Conservation (phyloP, 208 protist species). For the Polymyxa betae region DNA sequence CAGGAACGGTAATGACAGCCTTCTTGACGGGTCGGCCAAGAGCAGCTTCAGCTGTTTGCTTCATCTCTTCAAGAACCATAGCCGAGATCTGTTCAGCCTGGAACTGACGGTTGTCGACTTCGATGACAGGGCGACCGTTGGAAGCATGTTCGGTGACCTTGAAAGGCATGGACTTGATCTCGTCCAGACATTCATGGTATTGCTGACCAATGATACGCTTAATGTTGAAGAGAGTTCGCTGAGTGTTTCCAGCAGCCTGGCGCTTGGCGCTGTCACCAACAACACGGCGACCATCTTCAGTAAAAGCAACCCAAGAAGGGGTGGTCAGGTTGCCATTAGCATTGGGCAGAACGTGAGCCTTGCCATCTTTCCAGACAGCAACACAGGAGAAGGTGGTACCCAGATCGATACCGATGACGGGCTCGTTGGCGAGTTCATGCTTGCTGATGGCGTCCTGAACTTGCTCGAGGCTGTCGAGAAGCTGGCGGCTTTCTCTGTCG, state of each 20-base stretch:
- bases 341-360: constrained; percentile 74
- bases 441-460: background rate
- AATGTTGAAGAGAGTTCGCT: constrained; percentile 87
- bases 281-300: constrained; percentile 65
- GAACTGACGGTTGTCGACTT: constrained; percentile 71
- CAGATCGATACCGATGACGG: constrained; percentile 80
- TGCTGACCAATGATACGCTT: constrained; percentile 87
- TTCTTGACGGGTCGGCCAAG: constrained; percentile 85
- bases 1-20: constrained; percentile 92
- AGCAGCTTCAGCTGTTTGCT: constrained; percentile 91
- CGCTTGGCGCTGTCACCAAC: constrained; percentile 78
- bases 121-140: background rate
- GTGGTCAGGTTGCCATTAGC: constrained; percentile 76
- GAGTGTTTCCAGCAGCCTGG: constrained; percentile 85
- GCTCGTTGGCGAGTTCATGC: constrained; percentile 54
- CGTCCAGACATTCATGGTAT: constrained; percentile 82
- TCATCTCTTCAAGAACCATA: constrained; percentile 90
- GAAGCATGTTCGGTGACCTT: constrained; percentile 69
- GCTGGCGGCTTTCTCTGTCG: background rate
- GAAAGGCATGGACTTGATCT: constrained; percentile 96
- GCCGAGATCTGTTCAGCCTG: constrained; percentile 86
- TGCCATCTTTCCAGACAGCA: constrained; percentile 70
- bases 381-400: constrained; percentile 82
- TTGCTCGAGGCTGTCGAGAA: background rate
- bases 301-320: constrained; percentile 76